These are phyloP conservation scores for Xanthoconium purpureum DNA, from an alignment of 768 basidiomycete species.

Conservation along the genomic window DNA sequence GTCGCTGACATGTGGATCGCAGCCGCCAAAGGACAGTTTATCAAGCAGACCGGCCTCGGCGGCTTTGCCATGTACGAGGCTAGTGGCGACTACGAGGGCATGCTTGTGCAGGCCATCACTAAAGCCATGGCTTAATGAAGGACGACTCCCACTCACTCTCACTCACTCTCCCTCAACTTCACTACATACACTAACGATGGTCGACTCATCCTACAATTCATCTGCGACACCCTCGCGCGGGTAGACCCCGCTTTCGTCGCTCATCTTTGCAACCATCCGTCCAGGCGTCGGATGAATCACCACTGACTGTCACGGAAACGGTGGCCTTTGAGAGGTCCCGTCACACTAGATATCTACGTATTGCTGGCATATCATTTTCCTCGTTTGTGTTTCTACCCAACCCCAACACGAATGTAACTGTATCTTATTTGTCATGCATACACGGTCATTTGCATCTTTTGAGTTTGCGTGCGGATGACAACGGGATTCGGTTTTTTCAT, in stretches of 20 bases:
- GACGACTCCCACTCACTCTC: conserved; percentile 3
- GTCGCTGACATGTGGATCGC: not conserved
- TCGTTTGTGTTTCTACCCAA: not conserved
- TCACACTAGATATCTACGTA: not conserved
- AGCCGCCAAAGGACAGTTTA: conserved; percentile 45
- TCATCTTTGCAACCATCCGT: conserved; percentile 2
- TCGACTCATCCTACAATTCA: conserved; percentile 19
- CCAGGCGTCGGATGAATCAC: conserved; percentile 16
- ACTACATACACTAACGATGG: conserved; percentile 11
- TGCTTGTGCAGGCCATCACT: conserved; percentile 34
- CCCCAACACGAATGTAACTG: not conserved
- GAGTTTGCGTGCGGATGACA: too few species aligned
- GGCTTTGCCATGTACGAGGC: conserved; percentile 48
- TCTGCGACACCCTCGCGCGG: not conserved
- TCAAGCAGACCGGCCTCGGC: conserved; percentile 30
- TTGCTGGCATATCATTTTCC: not conserved
- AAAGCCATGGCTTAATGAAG: conserved; percentile 23
- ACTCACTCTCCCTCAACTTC: conserved; percentile 9
- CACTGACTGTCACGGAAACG: not conserved
- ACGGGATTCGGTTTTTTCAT: too few species aligned
- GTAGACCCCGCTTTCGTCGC: conserved; percentile 7
- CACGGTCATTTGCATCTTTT: too few species aligned
- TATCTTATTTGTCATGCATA: not conserved
- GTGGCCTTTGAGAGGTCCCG: conserved; percentile 14
- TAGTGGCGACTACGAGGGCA: conserved; percentile 40